Conservation (phyloP, 371 early-diverging fungal species). For the Rhizomucor pusillus region DNA sequence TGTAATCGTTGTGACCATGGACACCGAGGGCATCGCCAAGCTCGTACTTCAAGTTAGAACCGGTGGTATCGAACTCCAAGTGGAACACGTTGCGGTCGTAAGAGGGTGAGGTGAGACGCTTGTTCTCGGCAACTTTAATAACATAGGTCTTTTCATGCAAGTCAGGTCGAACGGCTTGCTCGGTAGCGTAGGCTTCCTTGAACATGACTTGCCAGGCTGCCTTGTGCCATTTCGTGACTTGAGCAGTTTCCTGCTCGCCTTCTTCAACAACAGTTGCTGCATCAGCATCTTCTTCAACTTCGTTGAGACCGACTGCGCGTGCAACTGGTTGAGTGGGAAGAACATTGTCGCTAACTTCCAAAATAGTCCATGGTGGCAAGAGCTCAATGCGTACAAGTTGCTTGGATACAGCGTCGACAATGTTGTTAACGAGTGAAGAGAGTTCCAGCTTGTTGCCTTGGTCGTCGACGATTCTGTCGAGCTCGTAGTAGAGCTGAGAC, state of each 20-base stretch:
- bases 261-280: constrained; percentile 29
- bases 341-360: constrained; percentile 36
- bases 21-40: constrained; percentile 94
- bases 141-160: constrained; percentile 58
- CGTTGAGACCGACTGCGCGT: constrained; percentile 28
- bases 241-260: constrained; percentile 33
- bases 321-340: constrained; percentile 34
- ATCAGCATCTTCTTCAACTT: constrained; percentile 41
- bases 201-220: constrained; percentile 77
- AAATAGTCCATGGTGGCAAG: constrained; percentile 53
- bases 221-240: constrained; percentile 55
- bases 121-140: constrained; percentile 72
- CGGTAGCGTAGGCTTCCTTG: constrained; percentile 69
- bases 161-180: constrained; percentile 63
- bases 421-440: constrained; percentile 14
- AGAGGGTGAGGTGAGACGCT: constrained; percentile 77
- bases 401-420: constrained; percentile 27
- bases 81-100: constrained; percentile 96
- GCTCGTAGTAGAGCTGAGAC: constrained; percentile 27
- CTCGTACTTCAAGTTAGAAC: constrained; percentile 79
- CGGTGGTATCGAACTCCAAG: constrained; percentile 86
- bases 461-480: constrained; percentile 15
- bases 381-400: constrained; percentile 38
- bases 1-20: constrained; percentile 82
- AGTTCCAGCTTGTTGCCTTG: constrained; percentile 24